Evolutionary conservation across 2,329 filamentous ascomycete species (phyloP).

Genomic region (Epicoccum sorghinum): DNA sequence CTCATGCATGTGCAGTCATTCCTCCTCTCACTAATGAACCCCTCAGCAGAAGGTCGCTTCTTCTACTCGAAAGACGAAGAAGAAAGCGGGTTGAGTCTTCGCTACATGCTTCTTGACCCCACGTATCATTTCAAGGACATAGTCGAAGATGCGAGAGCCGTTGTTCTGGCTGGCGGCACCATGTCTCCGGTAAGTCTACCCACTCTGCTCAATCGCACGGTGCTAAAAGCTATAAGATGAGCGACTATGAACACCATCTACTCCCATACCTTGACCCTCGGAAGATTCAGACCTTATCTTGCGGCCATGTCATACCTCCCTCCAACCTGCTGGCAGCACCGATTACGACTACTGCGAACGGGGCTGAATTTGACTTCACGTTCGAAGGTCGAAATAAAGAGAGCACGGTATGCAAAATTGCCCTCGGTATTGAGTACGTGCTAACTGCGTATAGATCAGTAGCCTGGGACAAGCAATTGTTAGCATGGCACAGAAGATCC

Average conservation of each 20-base stretch:
- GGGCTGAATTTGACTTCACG: slow-evolving; percentile 79
- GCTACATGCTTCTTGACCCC: slow-evolving; percentile 88
- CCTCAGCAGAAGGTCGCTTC: slow-evolving; percentile 70
- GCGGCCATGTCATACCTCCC: slow-evolving; percentile 88
- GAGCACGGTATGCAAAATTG: slow-evolving; percentile 57
- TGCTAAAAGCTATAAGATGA: slow-evolving; percentile 60
- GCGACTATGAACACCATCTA: slow-evolving; percentile 84
- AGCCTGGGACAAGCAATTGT: slow-evolving; percentile 77
- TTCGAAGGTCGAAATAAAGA: slow-evolving; percentile 76
- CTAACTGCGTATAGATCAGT: slow-evolving; percentile 54
- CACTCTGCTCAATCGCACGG: not conserved
- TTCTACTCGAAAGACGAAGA: slow-evolving; percentile 59
- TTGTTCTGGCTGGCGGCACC: slow-evolving; percentile 91
- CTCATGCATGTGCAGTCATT: slow-evolving; percentile 71
- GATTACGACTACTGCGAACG: slow-evolving; percentile 58
- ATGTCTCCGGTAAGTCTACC: slow-evolving; percentile 79
- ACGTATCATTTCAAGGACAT: slow-evolving; percentile 90
- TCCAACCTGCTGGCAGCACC: slow-evolving; percentile 82
- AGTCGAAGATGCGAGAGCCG: slow-evolving; percentile 80
- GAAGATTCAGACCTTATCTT: slow-evolving; percentile 81
- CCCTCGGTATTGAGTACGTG: too few species aligned
- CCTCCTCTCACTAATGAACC: slow-evolving; percentile 82
- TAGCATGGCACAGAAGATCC: slow-evolving; percentile 74
- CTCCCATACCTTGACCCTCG: slow-evolving; percentile 73
- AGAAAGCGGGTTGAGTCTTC: slow-evolving; percentile 65